Evolutionary conservation across 2,329 filamentous ascomycete genomes (phyloP).

Genomic region (Arthroderma uncinatum): DNA sequence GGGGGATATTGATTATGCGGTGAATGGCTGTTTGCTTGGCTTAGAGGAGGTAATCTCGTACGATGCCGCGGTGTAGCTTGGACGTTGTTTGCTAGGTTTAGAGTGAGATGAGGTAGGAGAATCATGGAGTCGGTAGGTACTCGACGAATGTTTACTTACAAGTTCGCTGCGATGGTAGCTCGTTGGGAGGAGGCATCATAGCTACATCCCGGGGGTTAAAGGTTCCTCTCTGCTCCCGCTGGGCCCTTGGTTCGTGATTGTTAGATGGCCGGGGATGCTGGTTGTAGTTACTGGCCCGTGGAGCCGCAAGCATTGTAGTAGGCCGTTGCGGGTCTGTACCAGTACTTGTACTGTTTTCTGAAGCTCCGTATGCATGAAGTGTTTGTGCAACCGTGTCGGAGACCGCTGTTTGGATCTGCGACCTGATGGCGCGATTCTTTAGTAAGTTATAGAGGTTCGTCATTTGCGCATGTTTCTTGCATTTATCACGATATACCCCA

Average conservation of each 20-base stretch:
- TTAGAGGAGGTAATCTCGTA: slow-evolving; percentile 12
- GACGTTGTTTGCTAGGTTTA: slow-evolving; percentile 9
- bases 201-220: slow-evolving; percentile 17
- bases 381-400: slow-evolving; percentile 42
- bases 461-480: slow-evolving; percentile 54
- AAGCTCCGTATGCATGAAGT: slow-evolving; percentile 27
- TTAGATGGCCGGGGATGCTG: slow-evolving; percentile 16
- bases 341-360: slow-evolving; percentile 14
- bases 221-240: slow-evolving; percentile 30
- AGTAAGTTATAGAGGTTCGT: slow-evolving; percentile 50
- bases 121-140: background rate
- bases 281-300: slow-evolving; percentile 17
- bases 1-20: background rate
- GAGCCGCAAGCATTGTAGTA: slow-evolving; percentile 18
- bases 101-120: background rate
- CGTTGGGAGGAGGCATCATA: slow-evolving; percentile 25
- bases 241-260: slow-evolving; percentile 26
- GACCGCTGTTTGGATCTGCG: slow-evolving; percentile 45
- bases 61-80: slow-evolving; percentile 14
- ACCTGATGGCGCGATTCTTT: slow-evolving; percentile 45
- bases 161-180: slow-evolving; percentile 16
- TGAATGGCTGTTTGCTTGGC: background rate
- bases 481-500: slow-evolving; percentile 58
- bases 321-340: slow-evolving; percentile 14
- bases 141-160: slow-evolving; percentile 16